Evolutionary conservation across 768 basidiomycete genomes (phyloP).

Genomic region (Termitomyces sp.): DNA sequence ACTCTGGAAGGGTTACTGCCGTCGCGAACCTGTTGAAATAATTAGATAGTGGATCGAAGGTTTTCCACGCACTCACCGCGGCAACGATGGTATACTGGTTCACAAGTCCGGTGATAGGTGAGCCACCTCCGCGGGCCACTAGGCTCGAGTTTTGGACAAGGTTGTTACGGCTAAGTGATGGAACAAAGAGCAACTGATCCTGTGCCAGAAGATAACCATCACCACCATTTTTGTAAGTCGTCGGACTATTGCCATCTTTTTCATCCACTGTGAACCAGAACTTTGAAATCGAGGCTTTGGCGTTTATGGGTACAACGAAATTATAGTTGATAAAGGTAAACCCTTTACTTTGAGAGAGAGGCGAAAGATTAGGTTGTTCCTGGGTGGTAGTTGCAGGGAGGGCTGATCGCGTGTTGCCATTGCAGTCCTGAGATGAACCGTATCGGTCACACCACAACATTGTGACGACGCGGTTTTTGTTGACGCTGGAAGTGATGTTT

Average conservation of each 20-base stretch:
- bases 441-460: slow-evolving; percentile 38
- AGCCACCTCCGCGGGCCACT: slow-evolving; percentile 18
- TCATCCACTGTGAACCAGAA: slow-evolving; percentile 48
- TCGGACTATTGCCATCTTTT: slow-evolving; percentile 30
- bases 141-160: slow-evolving; percentile 11
- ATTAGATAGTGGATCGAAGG: not conserved
- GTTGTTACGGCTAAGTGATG: slow-evolving; percentile 27
- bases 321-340: slow-evolving; percentile 34
- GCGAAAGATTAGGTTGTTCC: slow-evolving; percentile 30
- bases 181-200: slow-evolving; percentile 37
- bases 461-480: slow-evolving; percentile 32
- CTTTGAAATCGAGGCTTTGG: slow-evolving; percentile 34
- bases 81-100: slow-evolving; percentile 20
- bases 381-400: slow-evolving; percentile 22
- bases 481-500: slow-evolving; percentile 25
- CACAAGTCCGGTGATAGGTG: slow-evolving; percentile 16
- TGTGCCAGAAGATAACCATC: slow-evolving; percentile 33
- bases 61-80: slow-evolving; percentile 16
- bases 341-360: slow-evolving; percentile 27
- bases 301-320: slow-evolving; percentile 35
- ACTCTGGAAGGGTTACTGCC: slow-evolving; percentile 21
- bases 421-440: slow-evolving; percentile 28
- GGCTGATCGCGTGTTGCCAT: slow-evolving; percentile 25
- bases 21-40: slow-evolving; percentile 17
- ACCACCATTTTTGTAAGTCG: slow-evolving; percentile 36